Percentiles rank a stretch among this genome's conserved stretches.
These are phyloP conservation scores for Mycena rebaudengoi DNA, from an alignment of 768 basidiomycete genomes.

Conservation along the genomic window DNA sequence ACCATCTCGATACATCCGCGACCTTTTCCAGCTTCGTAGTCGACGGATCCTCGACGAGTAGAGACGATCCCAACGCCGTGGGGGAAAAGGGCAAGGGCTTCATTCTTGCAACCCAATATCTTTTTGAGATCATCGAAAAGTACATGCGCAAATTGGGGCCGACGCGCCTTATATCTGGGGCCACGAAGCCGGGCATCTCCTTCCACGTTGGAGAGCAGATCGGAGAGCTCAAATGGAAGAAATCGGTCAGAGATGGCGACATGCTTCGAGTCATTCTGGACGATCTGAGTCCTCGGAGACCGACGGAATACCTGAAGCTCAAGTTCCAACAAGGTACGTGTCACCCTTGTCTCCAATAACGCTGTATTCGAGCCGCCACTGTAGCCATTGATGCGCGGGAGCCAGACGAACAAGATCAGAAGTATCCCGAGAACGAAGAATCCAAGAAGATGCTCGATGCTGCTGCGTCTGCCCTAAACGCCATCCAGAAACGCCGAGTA, in stretches of 20 bases:
- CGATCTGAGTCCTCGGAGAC: too few relatives aligned
- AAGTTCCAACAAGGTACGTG: too few relatives aligned
- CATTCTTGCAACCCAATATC: slow-evolving; percentile 10
- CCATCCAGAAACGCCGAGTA: background rate
- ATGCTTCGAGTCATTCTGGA: background rate
- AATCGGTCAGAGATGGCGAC: background rate
- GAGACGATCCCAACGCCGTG: background rate
- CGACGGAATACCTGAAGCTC: too few relatives aligned
- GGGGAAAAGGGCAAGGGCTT: slow-evolving; percentile 21
- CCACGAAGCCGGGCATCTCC: background rate
- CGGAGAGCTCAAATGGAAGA: background rate
- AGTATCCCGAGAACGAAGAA: too few relatives aligned
- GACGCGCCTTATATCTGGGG: background rate
- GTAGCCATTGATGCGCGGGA: too few relatives aligned
- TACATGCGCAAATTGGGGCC: background rate
- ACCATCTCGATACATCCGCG: slow-evolving; percentile 6
- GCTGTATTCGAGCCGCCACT: too few relatives aligned
- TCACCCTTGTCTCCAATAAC: too few relatives aligned
- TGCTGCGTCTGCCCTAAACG: background rate
- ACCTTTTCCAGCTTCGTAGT: slow-evolving; percentile 3
- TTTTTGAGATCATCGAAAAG: background rate
- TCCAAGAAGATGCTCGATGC: slow-evolving; percentile 11
- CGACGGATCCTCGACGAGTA: slow-evolving; percentile 15
- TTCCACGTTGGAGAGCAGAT: background rate
- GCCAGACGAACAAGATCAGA: too few relatives aligned